Base-by-base conservation (phyloP, 176 grass and related monocot species). In the Coix lacrymajobi region DNA sequence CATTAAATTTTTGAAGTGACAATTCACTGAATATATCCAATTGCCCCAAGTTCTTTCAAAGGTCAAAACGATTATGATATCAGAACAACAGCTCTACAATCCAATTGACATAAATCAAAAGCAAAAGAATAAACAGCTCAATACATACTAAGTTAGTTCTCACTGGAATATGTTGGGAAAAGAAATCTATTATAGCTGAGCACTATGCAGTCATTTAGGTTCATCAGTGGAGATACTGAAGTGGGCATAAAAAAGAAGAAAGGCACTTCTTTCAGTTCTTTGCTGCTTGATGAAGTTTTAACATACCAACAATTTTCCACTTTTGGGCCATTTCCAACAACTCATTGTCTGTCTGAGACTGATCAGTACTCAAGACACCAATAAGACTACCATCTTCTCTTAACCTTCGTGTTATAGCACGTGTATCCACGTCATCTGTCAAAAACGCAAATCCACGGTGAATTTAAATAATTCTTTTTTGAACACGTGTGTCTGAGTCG, bases 351-450 rank as follows among this genome's bases (percentile, higher is more conserved):
- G 89, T 92, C 15, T 22, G 75, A 73, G 96, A 92, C 66, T 96
- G 91, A 71, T 92, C 85, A 32, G 91, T 99, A 80, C 93, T 99
- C 77, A 99, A 75, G 49, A 96, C 96, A 81, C 96, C 96, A 75
- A 99, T 94, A 69, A 99, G 93, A 88, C 96, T 99, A 13, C 96
- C 96, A 77, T 99, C 93, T 87, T 94, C 90, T 86, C 96, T 96
- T 79, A 99, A 84, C 25, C 93, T 85, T 40, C 93, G 91, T 75
- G 96, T 96, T 75, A 99, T 99, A 63, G 96, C 91, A 43, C 93
- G 84, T 69, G 96, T 99, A 49, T 99, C 96, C 51, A 99, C 93
- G 57, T 94, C 96, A 81, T 96, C 96, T 99, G 73, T 6, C 43
- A 5, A 79, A 41, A 81, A 79, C 51, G 30, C 2, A 70, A 71